These are phyloP conservation scores for Aurinia saxatilis DNA, from an alignment of 345 rosid genomes.

Conservation along the genomic window DNA sequence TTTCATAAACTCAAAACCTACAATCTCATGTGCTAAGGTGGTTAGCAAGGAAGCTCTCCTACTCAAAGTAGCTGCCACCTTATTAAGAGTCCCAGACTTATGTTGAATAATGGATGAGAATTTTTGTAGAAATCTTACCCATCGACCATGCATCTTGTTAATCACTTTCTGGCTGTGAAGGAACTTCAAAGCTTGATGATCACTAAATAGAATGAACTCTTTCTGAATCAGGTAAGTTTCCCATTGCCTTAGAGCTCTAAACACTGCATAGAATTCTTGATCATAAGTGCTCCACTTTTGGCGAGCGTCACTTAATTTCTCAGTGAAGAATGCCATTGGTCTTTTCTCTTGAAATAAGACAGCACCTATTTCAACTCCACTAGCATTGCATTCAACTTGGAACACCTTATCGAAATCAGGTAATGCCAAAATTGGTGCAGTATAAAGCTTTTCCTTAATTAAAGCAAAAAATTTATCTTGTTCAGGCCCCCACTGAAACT, in stretches of 20 bases:
- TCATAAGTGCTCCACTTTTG: not conserved
- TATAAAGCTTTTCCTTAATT: not conserved
- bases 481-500: not conserved
- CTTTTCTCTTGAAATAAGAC: not conserved
- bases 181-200: not conserved
- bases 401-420: not conserved
- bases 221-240: not conserved
- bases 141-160: not conserved
- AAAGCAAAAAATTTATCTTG: not conserved
- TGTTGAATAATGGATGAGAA: not conserved
- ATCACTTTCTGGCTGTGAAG: not conserved
- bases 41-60: not conserved
- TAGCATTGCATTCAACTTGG: not conserved
- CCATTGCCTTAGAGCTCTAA: not conserved
- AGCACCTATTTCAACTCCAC: not conserved
- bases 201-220: not conserved
- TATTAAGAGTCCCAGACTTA: not conserved
- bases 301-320: not conserved
- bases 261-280: not conserved
- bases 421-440: not conserved
- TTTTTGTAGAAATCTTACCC: not conserved
- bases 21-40: not conserved
- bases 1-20: not conserved
- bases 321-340: not conserved
- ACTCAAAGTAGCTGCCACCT: not conserved